Percentiles rank a stretch among this genome's conserved stretches.
Evolutionary conservation across 1,139 yeast species (phyloP).

Genomic region (Taiozyma sp.): DNA sequence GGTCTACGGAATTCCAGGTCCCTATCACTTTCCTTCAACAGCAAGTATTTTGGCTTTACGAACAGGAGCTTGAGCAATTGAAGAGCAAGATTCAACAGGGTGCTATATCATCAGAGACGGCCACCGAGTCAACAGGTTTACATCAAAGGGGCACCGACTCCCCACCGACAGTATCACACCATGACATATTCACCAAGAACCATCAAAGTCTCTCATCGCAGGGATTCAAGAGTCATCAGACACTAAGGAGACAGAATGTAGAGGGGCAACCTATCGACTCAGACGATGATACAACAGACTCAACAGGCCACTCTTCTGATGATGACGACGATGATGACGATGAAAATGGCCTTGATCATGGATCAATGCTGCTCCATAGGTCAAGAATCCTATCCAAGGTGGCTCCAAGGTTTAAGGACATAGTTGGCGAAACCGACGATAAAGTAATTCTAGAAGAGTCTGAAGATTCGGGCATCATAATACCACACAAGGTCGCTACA

Average conservation of each 20-base stretch:
- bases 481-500: slow-evolving; percentile 4
- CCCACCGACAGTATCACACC: background rate
- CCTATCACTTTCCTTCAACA: slow-evolving; percentile 37
- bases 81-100: slow-evolving; percentile 30
- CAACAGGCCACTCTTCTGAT: slow-evolving; percentile 2
- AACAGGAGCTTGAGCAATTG: slow-evolving; percentile 37
- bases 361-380: slow-evolving; percentile 19
- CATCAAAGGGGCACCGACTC: background rate
- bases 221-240: slow-evolving; percentile 3
- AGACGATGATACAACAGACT: background rate
- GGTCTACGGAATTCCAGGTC: slow-evolving; percentile 29
- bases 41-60: slow-evolving; percentile 44
- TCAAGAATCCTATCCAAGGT: slow-evolving; percentile 19
- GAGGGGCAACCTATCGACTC: slow-evolving; percentile 2
- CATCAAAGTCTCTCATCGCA: background rate
- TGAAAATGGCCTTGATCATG: slow-evolving; percentile 2
- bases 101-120: slow-evolving; percentile 11
- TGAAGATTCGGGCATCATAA: background rate
- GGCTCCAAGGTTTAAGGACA: slow-evolving; percentile 14
- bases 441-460: slow-evolving; percentile 2
- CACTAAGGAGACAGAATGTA: slow-evolving; percentile 2
- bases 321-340: slow-evolving; percentile 1
- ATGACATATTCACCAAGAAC: background rate
- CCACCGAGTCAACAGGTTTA: background rate
- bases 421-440: slow-evolving; percentile 17